Percentiles rank a stretch among this genome's conserved stretches.
Conservation (phyloP, 108 stramenopile genomes). For the Nitzschia sp. region DNA sequence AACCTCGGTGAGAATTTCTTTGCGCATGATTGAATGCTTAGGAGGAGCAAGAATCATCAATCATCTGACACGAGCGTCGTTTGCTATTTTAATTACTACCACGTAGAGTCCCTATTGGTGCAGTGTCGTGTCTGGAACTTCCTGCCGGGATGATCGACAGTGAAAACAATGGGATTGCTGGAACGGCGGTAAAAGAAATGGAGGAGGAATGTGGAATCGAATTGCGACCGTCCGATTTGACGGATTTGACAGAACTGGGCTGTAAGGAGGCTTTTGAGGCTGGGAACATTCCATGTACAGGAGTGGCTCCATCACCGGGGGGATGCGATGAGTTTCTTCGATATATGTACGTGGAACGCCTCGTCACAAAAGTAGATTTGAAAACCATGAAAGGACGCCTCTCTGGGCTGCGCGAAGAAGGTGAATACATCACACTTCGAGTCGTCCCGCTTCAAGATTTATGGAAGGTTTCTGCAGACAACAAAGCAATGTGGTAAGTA, state of each 20-base stretch:
- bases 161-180: slow-evolving; percentile 11
- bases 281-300: slow-evolving; percentile 8
- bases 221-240: slow-evolving; percentile 22
- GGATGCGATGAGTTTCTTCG: slow-evolving; percentile 42
- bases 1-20: slow-evolving; percentile 33
- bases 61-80: not conserved
- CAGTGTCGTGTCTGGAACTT: slow-evolving; percentile 34
- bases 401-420: slow-evolving; percentile 32
- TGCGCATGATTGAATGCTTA: too few species aligned
- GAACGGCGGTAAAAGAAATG: slow-evolving; percentile 38
- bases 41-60: not conserved
- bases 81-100: too few species aligned
- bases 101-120: slow-evolving; percentile 39
- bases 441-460: slow-evolving; percentile 36
- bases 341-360: slow-evolving; percentile 31
- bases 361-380: slow-evolving; percentile 24
- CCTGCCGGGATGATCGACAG: slow-evolving; percentile 48
- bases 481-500: slow-evolving; percentile 43
- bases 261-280: slow-evolving; percentile 14
- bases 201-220: slow-evolving; percentile 30
- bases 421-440: slow-evolving; percentile 38
- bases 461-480: slow-evolving; percentile 35
- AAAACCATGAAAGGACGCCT: slow-evolving; percentile 29
- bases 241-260: slow-evolving; percentile 37
- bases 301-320: slow-evolving; percentile 31